Conservation (phyloP, 2,329 filamentous ascomycete species). For the Chaetomium globosum region DNA sequence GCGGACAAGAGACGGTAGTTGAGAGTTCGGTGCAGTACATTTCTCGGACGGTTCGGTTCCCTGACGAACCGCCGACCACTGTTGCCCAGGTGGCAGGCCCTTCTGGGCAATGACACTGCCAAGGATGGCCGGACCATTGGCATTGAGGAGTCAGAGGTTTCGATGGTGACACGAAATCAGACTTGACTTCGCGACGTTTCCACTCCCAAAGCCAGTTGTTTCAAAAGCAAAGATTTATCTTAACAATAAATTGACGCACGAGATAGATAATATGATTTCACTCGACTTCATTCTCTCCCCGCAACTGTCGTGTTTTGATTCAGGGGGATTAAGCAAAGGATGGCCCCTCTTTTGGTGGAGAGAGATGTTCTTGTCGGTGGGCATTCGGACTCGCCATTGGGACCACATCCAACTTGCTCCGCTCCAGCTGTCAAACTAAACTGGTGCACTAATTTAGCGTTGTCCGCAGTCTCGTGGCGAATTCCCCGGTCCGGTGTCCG, state of each 20-base stretch:
- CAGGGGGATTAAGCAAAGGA: neutral
- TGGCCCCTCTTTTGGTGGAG: constrained; percentile 4
- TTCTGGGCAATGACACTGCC: neutral
- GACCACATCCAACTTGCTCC: neutral
- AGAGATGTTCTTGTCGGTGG: neutral
- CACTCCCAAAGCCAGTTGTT: neutral
- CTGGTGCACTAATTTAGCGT: constrained; percentile 17
- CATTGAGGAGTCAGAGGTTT: neutral
- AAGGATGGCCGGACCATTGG: neutral
- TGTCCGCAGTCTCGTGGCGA: constrained; percentile 10
- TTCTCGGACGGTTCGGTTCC: constrained; percentile 49
- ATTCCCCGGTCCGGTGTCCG: constrained; percentile 3
- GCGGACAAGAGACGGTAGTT: neutral
- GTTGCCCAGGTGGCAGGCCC: neutral
- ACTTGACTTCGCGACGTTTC: neutral
- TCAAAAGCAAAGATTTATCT: neutral
- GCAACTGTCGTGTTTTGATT: neutral
- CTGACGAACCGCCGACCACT: constrained; percentile 43
- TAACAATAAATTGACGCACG: neutral
- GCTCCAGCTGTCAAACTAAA: constrained; percentile 17
- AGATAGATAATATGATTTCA: neutral
- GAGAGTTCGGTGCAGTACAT: constrained; percentile 30
- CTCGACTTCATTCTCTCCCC: neutral
- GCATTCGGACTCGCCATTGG: constrained; percentile 6
- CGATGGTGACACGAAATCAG: neutral